Percentiles rank a stretch among this genome's conserved stretches.
These are phyloP conservation scores for Diaporthe longicolla DNA, from an alignment of 2,329 filamentous ascomycete genomes.

Conservation along the genomic window DNA sequence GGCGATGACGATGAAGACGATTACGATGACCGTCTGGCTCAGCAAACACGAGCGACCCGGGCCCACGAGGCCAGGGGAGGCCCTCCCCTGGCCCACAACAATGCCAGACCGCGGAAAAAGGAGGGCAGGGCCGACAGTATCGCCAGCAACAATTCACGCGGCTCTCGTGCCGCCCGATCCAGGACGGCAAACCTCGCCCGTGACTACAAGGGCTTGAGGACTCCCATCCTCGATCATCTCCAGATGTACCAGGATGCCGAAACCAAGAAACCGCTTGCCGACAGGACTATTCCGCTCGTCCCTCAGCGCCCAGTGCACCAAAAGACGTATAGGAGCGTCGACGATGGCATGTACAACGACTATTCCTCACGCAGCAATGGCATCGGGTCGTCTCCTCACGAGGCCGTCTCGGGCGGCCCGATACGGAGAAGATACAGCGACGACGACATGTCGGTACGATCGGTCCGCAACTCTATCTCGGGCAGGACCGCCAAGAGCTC, in stretches of 20 bases:
- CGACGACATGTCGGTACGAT: conserved; percentile 33
- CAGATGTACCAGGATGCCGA: conserved; percentile 37
- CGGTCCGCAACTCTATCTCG: conserved; percentile 30
- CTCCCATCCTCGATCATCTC: conserved; percentile 36
- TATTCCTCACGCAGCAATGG: conserved; percentile 25
- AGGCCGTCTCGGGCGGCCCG: conserved; percentile 12
- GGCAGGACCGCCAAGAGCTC: conserved; percentile 32
- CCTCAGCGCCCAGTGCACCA: conserved; percentile 16
- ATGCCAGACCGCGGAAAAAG: conserved; percentile 7
- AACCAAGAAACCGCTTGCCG: conserved; percentile 13
- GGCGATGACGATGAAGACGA: conserved; percentile 13
- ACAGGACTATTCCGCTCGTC: neutral
- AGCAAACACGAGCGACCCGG: neutral
- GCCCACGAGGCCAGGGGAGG: neutral
- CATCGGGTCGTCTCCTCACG: neutral
- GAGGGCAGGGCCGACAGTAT: conserved; percentile 31
- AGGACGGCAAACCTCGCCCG: conserved; percentile 22
- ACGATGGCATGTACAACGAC: conserved; percentile 33
- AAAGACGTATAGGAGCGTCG: conserved; percentile 22
- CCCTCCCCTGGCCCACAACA: conserved; percentile 18
- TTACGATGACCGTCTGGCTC: neutral
- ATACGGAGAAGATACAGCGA: conserved; percentile 35
- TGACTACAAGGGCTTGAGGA: conserved; percentile 24
- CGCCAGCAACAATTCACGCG: conserved; percentile 27
- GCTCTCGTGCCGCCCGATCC: conserved; percentile 1